phyloP scores from a whole-genome alignment of 192 early-diverging fungal genomes.

The Gaertneriomyces semiglobifer region DNA sequence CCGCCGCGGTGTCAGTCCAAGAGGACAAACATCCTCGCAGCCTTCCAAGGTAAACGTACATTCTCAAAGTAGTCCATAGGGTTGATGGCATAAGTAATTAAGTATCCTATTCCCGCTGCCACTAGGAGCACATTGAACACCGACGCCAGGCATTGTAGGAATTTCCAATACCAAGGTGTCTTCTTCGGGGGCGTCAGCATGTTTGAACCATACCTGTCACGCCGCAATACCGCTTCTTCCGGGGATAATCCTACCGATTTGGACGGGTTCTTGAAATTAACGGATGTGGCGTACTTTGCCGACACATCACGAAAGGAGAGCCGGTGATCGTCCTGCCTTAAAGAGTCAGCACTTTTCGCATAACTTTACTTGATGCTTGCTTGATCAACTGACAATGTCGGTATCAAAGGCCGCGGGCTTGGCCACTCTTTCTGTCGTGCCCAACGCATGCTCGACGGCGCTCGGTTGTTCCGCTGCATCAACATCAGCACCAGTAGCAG shows the following conservation, averaged over 20 bases:
- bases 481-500: background rate
- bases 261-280: slow-evolving; percentile 27
- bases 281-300: slow-evolving; percentile 2
- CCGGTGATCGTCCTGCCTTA: slow-evolving; percentile 2
- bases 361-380: background rate
- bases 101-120: slow-evolving; percentile 73
- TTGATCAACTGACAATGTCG: slow-evolving; percentile 1
- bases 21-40: background rate
- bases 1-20: background rate
- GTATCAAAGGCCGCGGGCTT: slow-evolving; percentile 1
- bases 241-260: slow-evolving; percentile 34
- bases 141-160: slow-evolving; percentile 69
- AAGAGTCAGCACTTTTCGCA: background rate
- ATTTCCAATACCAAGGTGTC: slow-evolving; percentile 64
- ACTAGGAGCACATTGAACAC: slow-evolving; percentile 90
- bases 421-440: slow-evolving; percentile 1
- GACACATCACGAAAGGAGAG: background rate
- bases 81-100: slow-evolving; percentile 72
- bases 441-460: background rate
- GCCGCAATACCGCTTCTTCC: slow-evolving; percentile 15
- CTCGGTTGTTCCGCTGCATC: background rate
- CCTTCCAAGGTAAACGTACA: slow-evolving; percentile 46
- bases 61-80: slow-evolving; percentile 70
- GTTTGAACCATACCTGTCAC: slow-evolving; percentile 51
- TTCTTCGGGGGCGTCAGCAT: slow-evolving; percentile 71